Base-by-base conservation (phyloP, 1,284 basidiomycete genomes). In the Ceratobasidium sp. region DNA sequence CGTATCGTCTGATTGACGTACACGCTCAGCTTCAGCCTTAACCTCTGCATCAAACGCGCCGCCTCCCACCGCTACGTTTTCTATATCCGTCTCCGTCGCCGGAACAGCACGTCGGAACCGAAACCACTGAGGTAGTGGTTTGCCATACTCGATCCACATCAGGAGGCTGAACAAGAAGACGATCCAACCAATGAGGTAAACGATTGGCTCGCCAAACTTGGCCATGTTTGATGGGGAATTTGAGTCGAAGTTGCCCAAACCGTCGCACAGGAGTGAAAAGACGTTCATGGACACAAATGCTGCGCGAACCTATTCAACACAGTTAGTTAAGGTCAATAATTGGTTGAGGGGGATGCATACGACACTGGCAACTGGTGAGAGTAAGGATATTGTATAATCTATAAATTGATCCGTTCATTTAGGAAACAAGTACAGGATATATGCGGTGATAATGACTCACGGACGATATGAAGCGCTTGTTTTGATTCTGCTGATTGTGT, bases 211-310 rank as follows among this genome's bases (percentile, higher is more conserved):
- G 3, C 93, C 93, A 78, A 88, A 94, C 78, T 88, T 86, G 77
- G 84, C 84, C 74, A 95, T 89, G 64, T 83, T 80, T 7, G 88
- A 88, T 75, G 90, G 84, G 0, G 88, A 86, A 0, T 85, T 81
- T 0, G 86, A 79, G 0, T 87, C 87, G 45, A 89, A 86, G 0
- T 85, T 83, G 8, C 85, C 85, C 0, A 85, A 83, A 8, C 90
- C 90, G 77, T 90, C 84, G 80, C 93, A 94, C 0, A 94, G 88
- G 20, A 94, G 84, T 6, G 90, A 91, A 82, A 94, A 95, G 1
- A 93, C 82, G 81, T 95, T 94, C 80, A 93, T 86, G 0, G 91
- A 91, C 15, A 95, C 88, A 39, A 94, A 86, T 0, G 89, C 88
- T 0, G 92, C 90, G 58, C 93, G 87, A 35, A 88, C 79, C 89